A percentile compares a stretch with the other conserved stretches of the same genome.
These are phyloP conservation scores for Entelexis paramagnoliae DNA, from an alignment of 1,139 yeast species.

Conservation along the genomic window DNA sequence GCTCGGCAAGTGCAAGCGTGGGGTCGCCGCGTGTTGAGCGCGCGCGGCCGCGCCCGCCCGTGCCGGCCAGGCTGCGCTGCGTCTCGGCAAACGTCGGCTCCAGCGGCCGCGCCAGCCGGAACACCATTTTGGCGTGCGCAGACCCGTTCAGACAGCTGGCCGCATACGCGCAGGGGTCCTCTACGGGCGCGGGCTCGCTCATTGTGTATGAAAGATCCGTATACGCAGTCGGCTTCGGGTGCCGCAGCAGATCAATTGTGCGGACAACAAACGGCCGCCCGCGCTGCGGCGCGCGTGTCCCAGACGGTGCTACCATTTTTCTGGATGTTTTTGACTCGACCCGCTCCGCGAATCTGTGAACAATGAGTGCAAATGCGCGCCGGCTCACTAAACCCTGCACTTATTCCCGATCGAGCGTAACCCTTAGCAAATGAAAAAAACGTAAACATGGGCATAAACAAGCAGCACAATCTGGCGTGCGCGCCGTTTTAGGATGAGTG, in stretches of 20 bases:
- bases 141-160: constrained; percentile 9
- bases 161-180: constrained; percentile 20
- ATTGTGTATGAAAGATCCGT: constrained; percentile 9
- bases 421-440: background rate
- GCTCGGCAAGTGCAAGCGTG: background rate
- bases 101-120: constrained; percentile 9
- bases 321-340: background rate
- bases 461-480: background rate
- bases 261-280: constrained; percentile 8
- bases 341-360: too few species aligned
- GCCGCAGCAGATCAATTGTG: constrained; percentile 11
- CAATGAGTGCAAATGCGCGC: too few species aligned
- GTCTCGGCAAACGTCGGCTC: constrained; percentile 15
- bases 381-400: constrained; percentile 2
- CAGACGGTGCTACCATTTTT: background rate
- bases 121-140: constrained; percentile 2
- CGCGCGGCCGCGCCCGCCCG: background rate
- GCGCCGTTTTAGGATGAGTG: too few species aligned
- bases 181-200: constrained; percentile 13
- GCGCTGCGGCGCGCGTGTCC: background rate
- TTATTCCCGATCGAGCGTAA: constrained; percentile 5
- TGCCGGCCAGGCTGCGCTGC: constrained; percentile 3
- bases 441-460: constrained; percentile 4
- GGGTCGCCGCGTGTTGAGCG: constrained; percentile 12
- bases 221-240: constrained; percentile 7